A percentile compares a stretch with the other conserved stretches of the same genome.
Conservation (phyloP, 2,329 filamentous ascomycete species). For the Fonsecaea multimorphosa region DNA sequence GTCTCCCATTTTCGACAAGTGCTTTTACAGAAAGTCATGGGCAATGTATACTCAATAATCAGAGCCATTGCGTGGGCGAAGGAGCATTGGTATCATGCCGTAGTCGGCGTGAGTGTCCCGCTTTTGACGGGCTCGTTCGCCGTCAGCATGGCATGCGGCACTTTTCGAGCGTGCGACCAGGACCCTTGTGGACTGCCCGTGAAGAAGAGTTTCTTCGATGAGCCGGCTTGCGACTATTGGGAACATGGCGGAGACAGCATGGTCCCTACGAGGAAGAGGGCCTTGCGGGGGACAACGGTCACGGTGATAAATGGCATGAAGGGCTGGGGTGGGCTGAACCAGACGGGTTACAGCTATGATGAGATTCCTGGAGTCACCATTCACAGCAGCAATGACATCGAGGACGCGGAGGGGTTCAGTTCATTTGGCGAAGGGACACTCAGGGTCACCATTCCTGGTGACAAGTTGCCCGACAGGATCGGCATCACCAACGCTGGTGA, state of each 20-base stretch:
- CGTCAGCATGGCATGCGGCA: not conserved
- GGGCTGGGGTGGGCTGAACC: not conserved
- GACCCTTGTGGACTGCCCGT: not conserved
- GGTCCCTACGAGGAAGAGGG: not conserved
- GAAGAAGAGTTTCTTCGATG: not conserved
- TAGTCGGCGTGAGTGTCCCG: not conserved
- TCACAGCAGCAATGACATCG: not conserved
- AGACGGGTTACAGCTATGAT: not conserved
- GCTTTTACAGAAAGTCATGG: not conserved
- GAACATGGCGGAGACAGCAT: not conserved
- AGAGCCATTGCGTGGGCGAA: not conserved
- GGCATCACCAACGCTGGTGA: conserved; percentile 10
- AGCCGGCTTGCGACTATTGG: not conserved
- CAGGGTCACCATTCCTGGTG: not conserved
- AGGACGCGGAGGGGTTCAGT: not conserved
- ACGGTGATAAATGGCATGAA: not conserved
- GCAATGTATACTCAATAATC: not conserved
- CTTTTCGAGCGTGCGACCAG: not conserved
- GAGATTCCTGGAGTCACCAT: not conserved
- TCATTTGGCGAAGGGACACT: not conserved
- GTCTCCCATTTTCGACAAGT: not conserved
- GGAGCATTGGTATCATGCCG: not conserved
- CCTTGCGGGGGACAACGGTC: not conserved
- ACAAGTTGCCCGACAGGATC: not conserved
- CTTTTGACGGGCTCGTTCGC: not conserved